Evolutionary conservation across 345 rosid species (phyloP).

Genomic region (Aquilaria sinensis): DNA sequence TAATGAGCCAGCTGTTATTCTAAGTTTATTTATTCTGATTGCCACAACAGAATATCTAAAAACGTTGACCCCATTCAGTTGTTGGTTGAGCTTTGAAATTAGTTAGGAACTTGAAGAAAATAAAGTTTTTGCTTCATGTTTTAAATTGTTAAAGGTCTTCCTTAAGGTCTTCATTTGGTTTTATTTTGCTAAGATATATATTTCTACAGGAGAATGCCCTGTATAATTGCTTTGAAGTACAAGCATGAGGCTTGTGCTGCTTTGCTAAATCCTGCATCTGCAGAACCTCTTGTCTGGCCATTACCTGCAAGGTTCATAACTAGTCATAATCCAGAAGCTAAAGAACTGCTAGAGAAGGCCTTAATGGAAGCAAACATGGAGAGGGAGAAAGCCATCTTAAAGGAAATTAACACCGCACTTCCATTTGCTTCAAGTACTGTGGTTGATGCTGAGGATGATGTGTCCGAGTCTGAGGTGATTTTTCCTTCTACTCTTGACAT

Average conservation of each 20-base stretch:
- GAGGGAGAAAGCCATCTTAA: not conserved
- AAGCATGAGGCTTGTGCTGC: constrained; percentile 39
- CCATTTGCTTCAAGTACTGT: not conserved
- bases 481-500: not conserved
- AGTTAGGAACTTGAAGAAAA: not conserved
- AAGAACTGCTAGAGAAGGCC: constrained; percentile 65
- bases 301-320: constrained; percentile 85
- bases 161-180: no score
- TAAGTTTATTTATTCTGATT: no score
- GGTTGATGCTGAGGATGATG: not conserved
- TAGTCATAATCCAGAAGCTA: constrained; percentile 71
- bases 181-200: not conserved
- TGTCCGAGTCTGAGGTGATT: not conserved
- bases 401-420: not conserved
- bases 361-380: constrained; percentile 54
- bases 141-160: not conserved
- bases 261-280: constrained; percentile 70
- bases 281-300: constrained; percentile 95
- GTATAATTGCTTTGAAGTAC: constrained; percentile 32
- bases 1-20: no score
- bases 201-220: constrained; percentile 34
- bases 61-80: no score
- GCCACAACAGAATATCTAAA: no score
- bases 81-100: no score
- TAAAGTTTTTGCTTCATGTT: not conserved